Evolutionary conservation across 2,329 filamentous ascomycete species (phyloP), one percentile per base, ranked within the genome.

Genomic region (Penicillium expansum): DNA sequence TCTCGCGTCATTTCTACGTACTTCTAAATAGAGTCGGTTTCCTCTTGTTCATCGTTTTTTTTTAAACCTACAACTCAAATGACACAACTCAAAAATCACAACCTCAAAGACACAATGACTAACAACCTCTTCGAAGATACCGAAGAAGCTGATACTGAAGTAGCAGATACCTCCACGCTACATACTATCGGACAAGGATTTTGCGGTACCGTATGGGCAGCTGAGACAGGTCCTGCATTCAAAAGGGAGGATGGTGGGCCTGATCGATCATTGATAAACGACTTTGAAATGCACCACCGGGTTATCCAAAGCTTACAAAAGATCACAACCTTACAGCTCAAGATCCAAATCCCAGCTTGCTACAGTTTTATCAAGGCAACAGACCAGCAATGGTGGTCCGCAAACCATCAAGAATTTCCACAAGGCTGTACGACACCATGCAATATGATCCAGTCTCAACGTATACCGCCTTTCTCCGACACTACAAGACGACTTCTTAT

Each of bases 401-500:
- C 11, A n/a, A 37, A 18, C n/a, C n/a, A 37, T 37, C 35, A 8
- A 18, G 18, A 10, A 18, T 37, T 37, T 11, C n/a, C 35, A 37
- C n/a, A 16, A 18, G 35, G 16, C 16, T 18, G 18, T 37, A 18
- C 35, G 0, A 10, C n/a, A 18, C 35, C 35, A 37, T 37, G 35
- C 35, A 37, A 37, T 37, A 18, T 37, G 35, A 37, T 37, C 8
- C 35, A 37, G 14, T 37, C 35, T 18, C 35, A 37, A 37, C 35
- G 35, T 10, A 37, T 37, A n/a, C 35, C 52, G 55, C 66, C 72
- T 1, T 62, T 77, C 8, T 37, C 63, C 0, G 43, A 65, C 10
- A 5, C 48, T 2, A 62, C 64, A 3, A 63, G 76, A 47, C 53
- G 65, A 9, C 38, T 64, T 6, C 60, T 79, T 1, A 68, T 76